These are phyloP conservation scores for Solanum habrochaites DNA, from an alignment of 257 asterid genomes.

Conservation along the genomic window DNA sequence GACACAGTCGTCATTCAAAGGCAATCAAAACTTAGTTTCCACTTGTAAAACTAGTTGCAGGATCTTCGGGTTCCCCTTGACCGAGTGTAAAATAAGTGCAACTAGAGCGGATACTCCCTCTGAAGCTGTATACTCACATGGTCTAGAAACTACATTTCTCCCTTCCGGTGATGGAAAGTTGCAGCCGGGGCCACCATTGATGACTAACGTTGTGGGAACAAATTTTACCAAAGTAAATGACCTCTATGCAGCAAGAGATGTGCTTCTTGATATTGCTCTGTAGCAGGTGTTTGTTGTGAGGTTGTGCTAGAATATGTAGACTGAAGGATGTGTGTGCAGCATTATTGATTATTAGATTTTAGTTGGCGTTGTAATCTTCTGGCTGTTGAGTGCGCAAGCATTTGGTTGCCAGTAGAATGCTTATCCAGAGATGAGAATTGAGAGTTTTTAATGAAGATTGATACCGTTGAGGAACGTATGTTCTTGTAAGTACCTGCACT, in stretches of 20 bases:
- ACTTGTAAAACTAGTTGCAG: constrained; percentile 53
- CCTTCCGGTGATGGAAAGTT: constrained; percentile 26
- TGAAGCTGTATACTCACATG: constrained; percentile 5
- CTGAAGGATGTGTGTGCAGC: not conserved
- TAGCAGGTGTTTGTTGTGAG: constrained; percentile 2
- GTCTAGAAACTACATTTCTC: constrained; percentile 12
- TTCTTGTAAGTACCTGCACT: not conserved
- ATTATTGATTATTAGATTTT: not conserved
- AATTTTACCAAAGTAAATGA: constrained; percentile 40
- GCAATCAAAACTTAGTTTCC: constrained; percentile 26
- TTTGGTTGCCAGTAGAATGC: not conserved
- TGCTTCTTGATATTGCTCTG: constrained; percentile 72
- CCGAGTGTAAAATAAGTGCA: constrained; percentile 36
- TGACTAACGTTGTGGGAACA: constrained; percentile 30
- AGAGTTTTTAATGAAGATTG: not conserved
- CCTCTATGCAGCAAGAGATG: constrained; percentile 50
- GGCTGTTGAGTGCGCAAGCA: not conserved
- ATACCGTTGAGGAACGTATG: not conserved
- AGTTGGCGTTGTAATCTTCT: not conserved
- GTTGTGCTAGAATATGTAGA: not conserved
- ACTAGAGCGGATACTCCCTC: constrained; percentile 14
- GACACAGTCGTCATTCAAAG: constrained; percentile 31
- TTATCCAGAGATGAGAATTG: not conserved
- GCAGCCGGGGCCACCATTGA: constrained; percentile 28
- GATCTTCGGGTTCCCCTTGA: constrained; percentile 78